These are phyloP conservation scores for Croton laevigatus DNA, from an alignment of 441 rosid genomes.

Conservation along the genomic window DNA sequence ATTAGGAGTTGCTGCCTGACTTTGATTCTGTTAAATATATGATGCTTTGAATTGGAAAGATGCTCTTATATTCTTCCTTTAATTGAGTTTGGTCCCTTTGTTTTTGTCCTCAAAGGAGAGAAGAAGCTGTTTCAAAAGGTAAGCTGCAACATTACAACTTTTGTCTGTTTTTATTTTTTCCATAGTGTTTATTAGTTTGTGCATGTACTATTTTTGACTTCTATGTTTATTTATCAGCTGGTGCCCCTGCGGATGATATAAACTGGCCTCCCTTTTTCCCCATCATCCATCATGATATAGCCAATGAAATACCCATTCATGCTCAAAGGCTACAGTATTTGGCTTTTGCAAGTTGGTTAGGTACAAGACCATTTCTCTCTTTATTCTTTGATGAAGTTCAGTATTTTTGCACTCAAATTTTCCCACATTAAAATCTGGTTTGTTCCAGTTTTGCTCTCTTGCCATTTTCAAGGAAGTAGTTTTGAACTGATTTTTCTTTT, in stretches of 20 bases:
- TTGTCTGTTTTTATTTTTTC: not conserved
- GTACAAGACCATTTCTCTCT: slow-evolving; percentile 32
- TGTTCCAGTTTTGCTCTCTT: not conserved
- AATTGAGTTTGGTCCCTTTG: slow-evolving; percentile 8
- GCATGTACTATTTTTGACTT: not conserved
- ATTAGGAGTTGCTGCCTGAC: not conserved
- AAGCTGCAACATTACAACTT: slow-evolving; percentile 17
- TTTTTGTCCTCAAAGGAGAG: slow-evolving; percentile 49
- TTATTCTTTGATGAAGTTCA: slow-evolving; percentile 9
- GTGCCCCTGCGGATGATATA: slow-evolving; percentile 56
- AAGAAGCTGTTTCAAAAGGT: slow-evolving; percentile 73
- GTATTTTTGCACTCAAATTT: not conserved
- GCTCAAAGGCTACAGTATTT: slow-evolving; percentile 89
- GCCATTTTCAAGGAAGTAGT: too few species aligned
- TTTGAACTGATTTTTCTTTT: too few species aligned
- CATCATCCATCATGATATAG: slow-evolving; percentile 90
- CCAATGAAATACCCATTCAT: slow-evolving; percentile 91
- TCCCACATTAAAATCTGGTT: not conserved
- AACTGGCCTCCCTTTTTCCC: slow-evolving; percentile 97
- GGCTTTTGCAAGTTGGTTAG: slow-evolving; percentile 97
- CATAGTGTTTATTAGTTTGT: not conserved
- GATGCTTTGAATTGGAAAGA: not conserved
- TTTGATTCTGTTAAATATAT: not conserved
- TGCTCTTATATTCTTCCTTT: not conserved
- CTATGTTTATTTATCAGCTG: slow-evolving; percentile 50